phyloP scores from a whole-genome alignment of 2,329 filamentous ascomycete species.

The Thielaviopsis ethacetica region DNA sequence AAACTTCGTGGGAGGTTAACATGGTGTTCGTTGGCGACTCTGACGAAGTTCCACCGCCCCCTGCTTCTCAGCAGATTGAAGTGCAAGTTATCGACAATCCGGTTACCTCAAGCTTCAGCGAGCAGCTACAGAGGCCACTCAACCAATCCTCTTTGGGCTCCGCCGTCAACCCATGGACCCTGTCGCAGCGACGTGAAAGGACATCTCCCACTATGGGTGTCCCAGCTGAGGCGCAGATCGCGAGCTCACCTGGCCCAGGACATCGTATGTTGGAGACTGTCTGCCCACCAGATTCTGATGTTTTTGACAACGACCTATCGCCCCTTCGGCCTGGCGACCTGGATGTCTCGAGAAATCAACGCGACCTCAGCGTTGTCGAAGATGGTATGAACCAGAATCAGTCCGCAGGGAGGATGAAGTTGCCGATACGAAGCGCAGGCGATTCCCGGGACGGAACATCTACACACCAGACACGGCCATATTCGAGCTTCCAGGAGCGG shows the following conservation, averaged over 20 bases:
- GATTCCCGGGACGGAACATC: background rate
- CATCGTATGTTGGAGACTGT: background rate
- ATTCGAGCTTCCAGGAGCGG: background rate
- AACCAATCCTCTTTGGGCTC: background rate
- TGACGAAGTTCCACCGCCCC: background rate
- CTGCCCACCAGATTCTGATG: background rate
- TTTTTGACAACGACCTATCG: background rate
- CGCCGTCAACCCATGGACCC: background rate
- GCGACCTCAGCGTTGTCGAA: background rate
- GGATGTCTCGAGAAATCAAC: background rate
- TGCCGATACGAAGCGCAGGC: background rate
- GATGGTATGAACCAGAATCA: background rate
- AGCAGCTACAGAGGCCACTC: background rate
- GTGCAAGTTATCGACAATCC: background rate
- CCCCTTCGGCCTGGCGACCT: background rate
- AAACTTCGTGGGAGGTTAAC: constrained; percentile 6
- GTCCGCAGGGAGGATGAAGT: background rate
- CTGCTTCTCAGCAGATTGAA: background rate
- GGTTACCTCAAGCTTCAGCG: background rate
- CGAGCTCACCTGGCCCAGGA: background rate
- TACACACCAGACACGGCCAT: background rate
- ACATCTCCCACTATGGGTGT: background rate
- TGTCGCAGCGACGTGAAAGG: background rate
- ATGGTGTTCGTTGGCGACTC: constrained; percentile 1
- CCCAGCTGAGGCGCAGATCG: background rate